Evolutionary conservation across 805 yeast genomes (phyloP).

Genomic region (Starmerella floricola): DNA sequence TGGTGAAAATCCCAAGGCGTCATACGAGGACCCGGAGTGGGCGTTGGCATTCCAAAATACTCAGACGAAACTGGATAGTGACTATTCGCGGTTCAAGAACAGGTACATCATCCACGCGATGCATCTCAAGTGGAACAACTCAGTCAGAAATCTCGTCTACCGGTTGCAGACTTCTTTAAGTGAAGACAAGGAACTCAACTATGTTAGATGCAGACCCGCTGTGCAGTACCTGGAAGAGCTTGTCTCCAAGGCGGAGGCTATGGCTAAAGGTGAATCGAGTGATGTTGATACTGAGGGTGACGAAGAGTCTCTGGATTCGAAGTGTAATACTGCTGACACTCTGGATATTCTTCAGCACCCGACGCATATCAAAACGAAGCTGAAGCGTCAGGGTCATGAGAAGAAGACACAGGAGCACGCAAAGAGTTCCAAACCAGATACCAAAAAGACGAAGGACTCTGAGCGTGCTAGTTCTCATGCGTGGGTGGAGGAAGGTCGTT

Average conservation of each 20-base stretch:
- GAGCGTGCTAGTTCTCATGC: background rate
- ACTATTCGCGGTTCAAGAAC: constrained; percentile 40
- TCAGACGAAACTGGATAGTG: background rate
- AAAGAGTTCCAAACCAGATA: too few species aligned
- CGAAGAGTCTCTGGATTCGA: background rate
- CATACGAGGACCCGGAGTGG: background rate
- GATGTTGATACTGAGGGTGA: background rate
- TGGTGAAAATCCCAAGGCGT: background rate
- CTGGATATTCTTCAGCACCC: too few species aligned
- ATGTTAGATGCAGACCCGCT: constrained; percentile 39
- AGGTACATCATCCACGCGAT: constrained; percentile 62
- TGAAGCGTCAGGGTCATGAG: too few species aligned
- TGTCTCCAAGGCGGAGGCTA: constrained; percentile 30
- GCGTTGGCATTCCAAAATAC: background rate
- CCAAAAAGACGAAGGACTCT: too few species aligned
- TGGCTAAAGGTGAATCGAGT: constrained; percentile 7
- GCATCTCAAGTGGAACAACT: constrained; percentile 67
- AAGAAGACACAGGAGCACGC: too few species aligned
- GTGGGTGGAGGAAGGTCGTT: background rate
- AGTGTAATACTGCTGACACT: background rate
- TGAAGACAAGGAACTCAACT: constrained; percentile 34
- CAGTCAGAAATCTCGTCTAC: constrained; percentile 49
- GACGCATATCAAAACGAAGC: too few species aligned
- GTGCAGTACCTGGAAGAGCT: constrained; percentile 41
- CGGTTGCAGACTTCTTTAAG: constrained; percentile 44